Evolutionary conservation across 2,329 filamentous ascomycete species (phyloP), one percentile per base, ranked within the genome.

Genomic region (Nemania sp.): DNA sequence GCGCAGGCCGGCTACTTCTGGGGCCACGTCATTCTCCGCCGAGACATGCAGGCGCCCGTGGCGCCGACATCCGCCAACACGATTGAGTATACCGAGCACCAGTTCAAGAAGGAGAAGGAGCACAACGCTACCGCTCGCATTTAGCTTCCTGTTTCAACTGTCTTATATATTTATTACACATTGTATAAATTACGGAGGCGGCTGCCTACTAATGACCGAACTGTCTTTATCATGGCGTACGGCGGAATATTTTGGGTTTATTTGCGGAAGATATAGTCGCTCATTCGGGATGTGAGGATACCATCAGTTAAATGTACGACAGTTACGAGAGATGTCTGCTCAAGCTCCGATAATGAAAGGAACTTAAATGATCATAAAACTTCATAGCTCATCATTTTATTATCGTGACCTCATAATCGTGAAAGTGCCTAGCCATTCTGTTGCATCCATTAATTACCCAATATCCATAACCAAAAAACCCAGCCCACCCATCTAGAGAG

Each of bases 1-100:
- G 56, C 59, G 12, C 67, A 71, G 53, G 61, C 64, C 42, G 47
- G 62, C 40, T 71, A 69, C 52, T 70, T 70, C 57, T 68, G 66
- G 58, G 58, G 62, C 31, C 67, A 63, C 40, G 61, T 68, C 50
- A 52, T 71, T 41, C 53, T 71, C 20, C 63, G 66, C 43, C 64
- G 67, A 11, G 48, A 66, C 19, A 63, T 70, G 31, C 47, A 46
- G 26, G 42, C 63, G 9, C 68, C 68, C 7, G 56, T 51, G 43
- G 61, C 61, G 7, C 66, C 68, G 2, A 60, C 60, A 6, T 57
- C 63, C 12, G 42, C 57, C 11, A 61, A 60, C 12, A 54, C 52
- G 3, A 15, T 70, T 20, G 52, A 61, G 41, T 68, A 70, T 41
- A 43, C 58, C 14, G 56, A 60, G 30, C 49, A 66, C 28, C 61